Evolutionary conservation across 73 alveolate species (phyloP).

Genomic region (Blepharisma japonicum): DNA sequence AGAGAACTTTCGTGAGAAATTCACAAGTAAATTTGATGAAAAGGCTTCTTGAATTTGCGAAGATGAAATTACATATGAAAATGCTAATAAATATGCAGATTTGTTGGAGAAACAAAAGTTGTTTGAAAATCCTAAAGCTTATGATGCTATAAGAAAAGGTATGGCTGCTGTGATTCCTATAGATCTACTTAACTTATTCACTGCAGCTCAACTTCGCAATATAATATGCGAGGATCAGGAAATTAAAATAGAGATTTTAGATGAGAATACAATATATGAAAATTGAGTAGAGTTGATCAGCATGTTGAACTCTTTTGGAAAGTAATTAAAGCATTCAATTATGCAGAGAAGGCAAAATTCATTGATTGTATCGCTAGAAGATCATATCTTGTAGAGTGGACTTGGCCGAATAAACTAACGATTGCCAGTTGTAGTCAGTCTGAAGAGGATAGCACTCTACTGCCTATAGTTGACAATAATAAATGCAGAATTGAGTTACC

Average conservation of each 20-base stretch:
- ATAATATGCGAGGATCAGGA: conserved; percentile 85
- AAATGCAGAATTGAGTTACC: conserved; percentile 78
- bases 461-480: conserved; percentile 79
- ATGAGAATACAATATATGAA: conserved; percentile 75
- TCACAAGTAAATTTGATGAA: conserved; percentile 75
- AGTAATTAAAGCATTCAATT: conserved; percentile 56
- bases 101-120: conserved; percentile 55
- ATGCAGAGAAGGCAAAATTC: conserved; percentile 67
- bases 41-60: conserved; percentile 60
- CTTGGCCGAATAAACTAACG: conserved; percentile 50
- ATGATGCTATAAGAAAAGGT: conserved; percentile 70
- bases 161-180: conserved; percentile 68
- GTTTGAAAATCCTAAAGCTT: conserved; percentile 59
- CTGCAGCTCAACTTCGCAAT: conserved; percentile 80
- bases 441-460: conserved; percentile 50
- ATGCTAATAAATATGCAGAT: conserved; percentile 54
- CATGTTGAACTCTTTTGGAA: conserved; percentile 73
- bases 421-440: conserved; percentile 39
- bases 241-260: conserved; percentile 68
- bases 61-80: conserved; percentile 50
- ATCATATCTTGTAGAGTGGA: conserved; percentile 69
- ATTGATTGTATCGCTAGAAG: conserved; percentile 86
- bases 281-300: conserved; percentile 65
- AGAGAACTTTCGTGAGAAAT: conserved; percentile 41
- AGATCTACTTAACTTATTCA: conserved; percentile 52